phyloP scores from a whole-genome alignment of 208 protist genomes.

The Crithidia expoeki region DNA sequence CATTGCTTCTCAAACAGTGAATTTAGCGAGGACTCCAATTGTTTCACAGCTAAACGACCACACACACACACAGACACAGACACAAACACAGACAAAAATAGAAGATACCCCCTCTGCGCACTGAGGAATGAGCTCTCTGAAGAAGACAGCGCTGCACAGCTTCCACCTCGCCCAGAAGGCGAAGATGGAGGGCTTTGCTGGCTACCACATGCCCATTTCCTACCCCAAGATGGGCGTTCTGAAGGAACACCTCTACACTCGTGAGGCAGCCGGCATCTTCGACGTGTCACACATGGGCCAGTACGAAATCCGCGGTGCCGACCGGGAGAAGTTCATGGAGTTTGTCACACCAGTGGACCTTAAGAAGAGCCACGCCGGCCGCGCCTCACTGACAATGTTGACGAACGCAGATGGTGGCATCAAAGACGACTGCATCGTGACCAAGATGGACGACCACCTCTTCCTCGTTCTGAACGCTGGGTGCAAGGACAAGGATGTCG shows the following conservation, averaged over 20 bases:
- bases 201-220: slow-evolving; percentile 97
- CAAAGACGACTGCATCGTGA: slow-evolving; percentile 97
- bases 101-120: too few species aligned
- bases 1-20: neutral
- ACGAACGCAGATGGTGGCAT: slow-evolving; percentile 94
- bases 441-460: slow-evolving; percentile 86
- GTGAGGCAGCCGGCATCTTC: slow-evolving; percentile 91
- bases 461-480: slow-evolving; percentile 97
- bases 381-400: slow-evolving; percentile 88
- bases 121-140: slow-evolving; percentile 50
- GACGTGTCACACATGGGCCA: slow-evolving; percentile 98
- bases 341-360: slow-evolving; percentile 89
- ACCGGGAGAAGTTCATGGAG: slow-evolving; percentile 94
- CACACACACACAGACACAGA: neutral
- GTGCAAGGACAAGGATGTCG: slow-evolving; percentile 95
- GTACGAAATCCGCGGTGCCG: slow-evolving; percentile 87
- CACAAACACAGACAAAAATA: neutral
- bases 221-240: slow-evolving; percentile 88
- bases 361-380: slow-evolving; percentile 32
- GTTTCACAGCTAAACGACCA: neutral
- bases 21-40: neutral
- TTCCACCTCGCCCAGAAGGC: slow-evolving; percentile 86
- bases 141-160: slow-evolving; percentile 82
- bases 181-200: slow-evolving; percentile 95
- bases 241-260: slow-evolving; percentile 91